These are phyloP conservation scores for Arthrobotrys entomopaga DNA, from an alignment of 2,329 filamentous ascomycete species.

Conservation along the genomic window DNA sequence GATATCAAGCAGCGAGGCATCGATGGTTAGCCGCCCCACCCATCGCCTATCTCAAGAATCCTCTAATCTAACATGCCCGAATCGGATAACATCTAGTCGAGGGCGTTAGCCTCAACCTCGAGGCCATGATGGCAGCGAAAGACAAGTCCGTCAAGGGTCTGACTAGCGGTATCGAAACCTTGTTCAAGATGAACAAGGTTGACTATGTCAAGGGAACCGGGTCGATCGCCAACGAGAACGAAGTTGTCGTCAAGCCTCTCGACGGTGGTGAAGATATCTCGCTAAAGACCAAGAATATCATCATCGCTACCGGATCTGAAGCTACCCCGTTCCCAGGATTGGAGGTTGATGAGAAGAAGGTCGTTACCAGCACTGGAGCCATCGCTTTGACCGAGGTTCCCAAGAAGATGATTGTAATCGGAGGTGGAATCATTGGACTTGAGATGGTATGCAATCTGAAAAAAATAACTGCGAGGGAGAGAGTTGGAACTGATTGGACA, in stretches of 20 bases:
- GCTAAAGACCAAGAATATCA: conserved; percentile 92
- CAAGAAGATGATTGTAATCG: conserved; percentile 96
- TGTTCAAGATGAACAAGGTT: conserved; percentile 99
- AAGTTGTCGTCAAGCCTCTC: conserved; percentile 86
- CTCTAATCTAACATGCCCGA: conserved; percentile 1
- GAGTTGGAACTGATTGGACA: conserved; percentile 18
- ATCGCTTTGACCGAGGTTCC: conserved; percentile 89
- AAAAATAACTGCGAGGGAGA: background rate
- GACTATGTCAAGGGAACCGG: conserved; percentile 96
- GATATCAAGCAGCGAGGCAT: conserved; percentile 98
- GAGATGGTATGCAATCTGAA: conserved; percentile 76
- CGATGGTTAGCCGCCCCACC: conserved; percentile 65
- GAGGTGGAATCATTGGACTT: conserved; percentile 96
- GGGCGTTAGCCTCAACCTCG: conserved; percentile 94
- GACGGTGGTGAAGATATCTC: conserved; percentile 86
- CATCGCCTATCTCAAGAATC: too few species aligned
- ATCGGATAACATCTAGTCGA: conserved; percentile 68
- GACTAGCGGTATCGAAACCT: conserved; percentile 96
- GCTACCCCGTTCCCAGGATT: conserved; percentile 95
- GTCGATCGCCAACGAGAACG: conserved; percentile 86
- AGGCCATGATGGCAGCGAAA: conserved; percentile 98
- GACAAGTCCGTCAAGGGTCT: conserved; percentile 86
- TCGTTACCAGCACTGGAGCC: conserved; percentile 95
- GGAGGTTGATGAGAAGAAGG: conserved; percentile 95
- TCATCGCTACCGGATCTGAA: conserved; percentile 96